phyloP scores from a whole-genome alignment of 306 rosid genomes.

The Cicer arietinum region DNA sequence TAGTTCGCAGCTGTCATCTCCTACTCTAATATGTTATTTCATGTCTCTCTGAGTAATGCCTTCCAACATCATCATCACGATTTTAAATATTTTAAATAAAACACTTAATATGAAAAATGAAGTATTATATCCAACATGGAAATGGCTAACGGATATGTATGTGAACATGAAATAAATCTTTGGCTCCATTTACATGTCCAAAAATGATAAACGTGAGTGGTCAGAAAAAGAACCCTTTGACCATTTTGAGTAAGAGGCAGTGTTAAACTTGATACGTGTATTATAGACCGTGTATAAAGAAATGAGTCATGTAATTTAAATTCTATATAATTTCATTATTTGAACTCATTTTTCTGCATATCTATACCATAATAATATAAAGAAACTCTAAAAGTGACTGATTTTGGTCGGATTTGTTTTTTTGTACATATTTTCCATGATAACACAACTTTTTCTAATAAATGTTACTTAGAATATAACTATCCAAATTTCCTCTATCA shows the following conservation, averaged over 20 bases:
- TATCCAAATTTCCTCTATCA: background rate
- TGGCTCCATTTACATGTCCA: slow-evolving; percentile 11
- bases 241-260: slow-evolving; percentile 19
- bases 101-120: background rate
- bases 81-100: background rate
- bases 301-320: background rate
- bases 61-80: too few relatives aligned
- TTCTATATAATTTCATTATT: background rate
- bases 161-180: slow-evolving; percentile 30
- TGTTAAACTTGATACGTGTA: background rate
- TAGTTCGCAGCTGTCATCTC: too few relatives aligned
- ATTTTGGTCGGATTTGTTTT: too few relatives aligned
- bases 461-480: too few relatives aligned
- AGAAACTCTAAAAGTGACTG: too few relatives aligned
- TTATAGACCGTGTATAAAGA: background rate
- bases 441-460: too few relatives aligned
- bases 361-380: too few relatives aligned
- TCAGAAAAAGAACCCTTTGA: slow-evolving; percentile 40
- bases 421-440: too few relatives aligned
- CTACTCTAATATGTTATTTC: too few relatives aligned
- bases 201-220: slow-evolving; percentile 18
- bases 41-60: too few relatives aligned
- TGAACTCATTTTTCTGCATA: background rate
- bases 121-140: background rate
- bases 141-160: slow-evolving; percentile 8